Conservation (phyloP, 2,329 filamentous ascomycete species). For the Alternaria arbusti region DNA sequence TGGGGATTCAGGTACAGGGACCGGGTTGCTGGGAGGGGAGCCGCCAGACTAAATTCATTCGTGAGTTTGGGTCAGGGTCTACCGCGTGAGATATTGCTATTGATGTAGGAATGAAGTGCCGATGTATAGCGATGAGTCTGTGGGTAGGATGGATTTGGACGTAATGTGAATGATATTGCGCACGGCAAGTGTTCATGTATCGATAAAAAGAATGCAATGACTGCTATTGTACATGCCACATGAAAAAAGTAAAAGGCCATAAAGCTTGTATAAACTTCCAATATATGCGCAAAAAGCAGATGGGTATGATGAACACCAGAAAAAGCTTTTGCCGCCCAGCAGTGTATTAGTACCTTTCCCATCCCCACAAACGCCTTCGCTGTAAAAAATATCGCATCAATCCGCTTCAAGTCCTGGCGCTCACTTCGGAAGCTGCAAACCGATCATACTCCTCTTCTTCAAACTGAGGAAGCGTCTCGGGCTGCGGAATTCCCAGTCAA, state of each 20-base stretch:
- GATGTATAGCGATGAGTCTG: background rate
- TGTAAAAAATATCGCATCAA: background rate
- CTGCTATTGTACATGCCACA: background rate
- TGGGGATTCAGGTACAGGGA: background rate
- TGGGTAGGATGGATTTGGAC: background rate
- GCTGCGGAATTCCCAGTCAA: conserved; percentile 28
- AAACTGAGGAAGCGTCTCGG: conserved; percentile 26
- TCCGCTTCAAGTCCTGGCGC: background rate
- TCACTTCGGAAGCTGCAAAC: conserved; percentile 2
- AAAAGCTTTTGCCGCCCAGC: conserved; percentile 3
- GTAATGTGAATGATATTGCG: background rate
- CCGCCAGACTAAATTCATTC: background rate
- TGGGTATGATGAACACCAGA: background rate
- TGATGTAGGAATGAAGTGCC: background rate
- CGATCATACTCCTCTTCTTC: conserved; percentile 23
- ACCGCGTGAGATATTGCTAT: background rate
- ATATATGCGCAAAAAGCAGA: background rate
- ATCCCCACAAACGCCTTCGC: background rate
- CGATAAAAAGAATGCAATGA: background rate
- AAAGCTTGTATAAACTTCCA: background rate
- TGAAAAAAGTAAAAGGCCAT: background rate
- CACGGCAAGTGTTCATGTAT: background rate
- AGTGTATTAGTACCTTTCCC: background rate
- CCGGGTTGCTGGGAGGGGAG: conserved; percentile 1
- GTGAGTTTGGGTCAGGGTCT: background rate